Base-by-base conservation (phyloP, 2,329 filamentous ascomycete species). In the Epichloe festucae region DNA sequence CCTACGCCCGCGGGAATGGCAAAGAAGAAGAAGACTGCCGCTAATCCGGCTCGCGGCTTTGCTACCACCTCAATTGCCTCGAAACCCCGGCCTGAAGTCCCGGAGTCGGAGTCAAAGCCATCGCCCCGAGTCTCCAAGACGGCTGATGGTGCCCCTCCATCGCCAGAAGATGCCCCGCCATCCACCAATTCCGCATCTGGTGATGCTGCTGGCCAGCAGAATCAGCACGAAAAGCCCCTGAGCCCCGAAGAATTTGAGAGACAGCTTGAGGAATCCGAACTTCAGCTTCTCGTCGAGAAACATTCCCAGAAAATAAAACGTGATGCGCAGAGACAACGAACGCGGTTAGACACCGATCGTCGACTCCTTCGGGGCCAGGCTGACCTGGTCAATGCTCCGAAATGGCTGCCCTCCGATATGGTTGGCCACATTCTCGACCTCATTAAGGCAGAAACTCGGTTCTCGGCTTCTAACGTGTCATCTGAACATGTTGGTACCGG, bases 11-110 rank as follows among this genome's bases (percentile, higher is more conserved):
- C 36, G 57, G 61, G 56, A 58, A 91, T 91, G 87, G 84, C 85
- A 69, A 95, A 95, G 72, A 95, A 96, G 73, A 94, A 89, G 75
- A 97, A 96, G 78, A 77, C 86, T 51, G 79, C 81, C 27, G 80
- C 84, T 35, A 97, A 96, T 68, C 88, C 90, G 54, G 89, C 89
- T 40, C 79, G 93, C 67, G 93, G 90, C 17, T 95, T 96, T 70
- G 89, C 91, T 57, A 98, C 93, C 5, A 94, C 88, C 12, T 97
- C 91, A 1, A 78, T 95, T 54, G 88, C 89, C 43, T 94, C 89
- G 23, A 95, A 90, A 60, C 76, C 82, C 8, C 78, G 87, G 64
- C 74, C 78, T 45, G 89, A 91, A 54, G 64, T 62, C 41, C 58
- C 65, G 48, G 72, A 75, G 55, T 55, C 62, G 49, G 68, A 68